Conservation (phyloP, 257 asterid species). For the Marsdenia floribunda region DNA sequence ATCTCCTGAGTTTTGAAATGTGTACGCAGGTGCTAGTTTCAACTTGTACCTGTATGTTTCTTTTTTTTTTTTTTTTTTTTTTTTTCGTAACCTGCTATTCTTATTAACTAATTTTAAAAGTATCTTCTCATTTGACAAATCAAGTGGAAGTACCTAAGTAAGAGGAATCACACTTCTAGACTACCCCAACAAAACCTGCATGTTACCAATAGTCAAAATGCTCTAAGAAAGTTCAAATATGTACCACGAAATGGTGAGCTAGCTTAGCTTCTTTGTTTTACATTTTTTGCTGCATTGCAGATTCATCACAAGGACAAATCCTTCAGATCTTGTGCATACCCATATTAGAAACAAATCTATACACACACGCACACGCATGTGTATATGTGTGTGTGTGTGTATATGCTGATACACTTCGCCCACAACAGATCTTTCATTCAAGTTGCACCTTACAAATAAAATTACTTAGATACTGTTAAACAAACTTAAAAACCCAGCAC, state of each 20-base stretch:
- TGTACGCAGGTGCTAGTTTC: no score
- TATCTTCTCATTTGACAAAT: no score
- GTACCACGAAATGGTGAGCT: not conserved
- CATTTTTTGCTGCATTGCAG: not conserved
- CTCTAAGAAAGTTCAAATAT: not conserved
- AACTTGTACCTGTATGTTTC: not conserved
- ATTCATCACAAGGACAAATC: not conserved
- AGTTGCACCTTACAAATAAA: constrained; percentile 1
- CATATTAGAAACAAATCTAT: not conserved
- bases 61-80: no score
- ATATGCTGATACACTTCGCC: not conserved
- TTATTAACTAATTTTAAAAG: no score
- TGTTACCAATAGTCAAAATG: not conserved
- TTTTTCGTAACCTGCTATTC: no score
- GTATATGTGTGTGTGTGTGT: no score
- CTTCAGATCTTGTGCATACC: not conserved
- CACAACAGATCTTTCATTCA: not conserved
- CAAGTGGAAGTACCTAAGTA: no score
- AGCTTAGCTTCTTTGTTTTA: not conserved
- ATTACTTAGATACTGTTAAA: no score
- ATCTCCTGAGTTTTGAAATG: not conserved
- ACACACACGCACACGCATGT: no score
- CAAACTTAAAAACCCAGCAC: not conserved
- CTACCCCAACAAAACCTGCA: no score
- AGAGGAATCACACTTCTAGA: no score